Conservation (phyloP, 176 grass and related monocot genomes). For the Avena atlantica region DNA sequence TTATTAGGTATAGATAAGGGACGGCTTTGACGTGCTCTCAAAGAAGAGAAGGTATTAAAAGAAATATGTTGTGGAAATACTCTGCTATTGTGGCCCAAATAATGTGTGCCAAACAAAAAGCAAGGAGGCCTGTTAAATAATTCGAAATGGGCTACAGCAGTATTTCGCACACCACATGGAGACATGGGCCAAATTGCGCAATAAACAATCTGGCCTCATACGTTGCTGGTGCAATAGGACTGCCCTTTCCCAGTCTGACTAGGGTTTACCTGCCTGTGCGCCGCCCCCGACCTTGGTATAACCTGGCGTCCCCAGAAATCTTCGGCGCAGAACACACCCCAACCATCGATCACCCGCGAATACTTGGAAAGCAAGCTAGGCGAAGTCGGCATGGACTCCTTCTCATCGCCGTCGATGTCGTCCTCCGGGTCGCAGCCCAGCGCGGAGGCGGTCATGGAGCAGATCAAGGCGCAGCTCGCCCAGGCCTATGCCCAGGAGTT, state of each 20-base stretch:
- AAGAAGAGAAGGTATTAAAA: too few relatives aligned
- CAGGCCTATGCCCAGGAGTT: conserved; percentile 89
- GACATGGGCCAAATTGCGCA: not conserved
- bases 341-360: not conserved
- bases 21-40: too few relatives aligned
- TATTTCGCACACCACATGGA: not conserved
- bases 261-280: conserved; percentile 36
- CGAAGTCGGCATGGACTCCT: conserved; percentile 63
- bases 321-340: not conserved
- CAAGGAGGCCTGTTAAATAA: too few relatives aligned
- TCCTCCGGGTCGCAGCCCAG: conserved; percentile 52
- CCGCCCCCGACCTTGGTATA: conserved; percentile 24
- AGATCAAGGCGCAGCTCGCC: conserved; percentile 85
- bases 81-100: too few relatives aligned
- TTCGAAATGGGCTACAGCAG: too few relatives aligned
- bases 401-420: conserved; percentile 73
- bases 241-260: not conserved
- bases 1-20: too few relatives aligned
- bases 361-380: conserved; percentile 47
- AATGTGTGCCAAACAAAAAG: too few relatives aligned
- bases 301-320: conserved; percentile 16
- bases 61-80: too few relatives aligned
- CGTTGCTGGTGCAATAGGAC: not conserved
- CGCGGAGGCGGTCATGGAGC: conserved; percentile 74
- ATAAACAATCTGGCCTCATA: not conserved